Conservation (phyloP, 2,329 filamentous ascomycete species). For the Apiospora kogelbergensis region DNA sequence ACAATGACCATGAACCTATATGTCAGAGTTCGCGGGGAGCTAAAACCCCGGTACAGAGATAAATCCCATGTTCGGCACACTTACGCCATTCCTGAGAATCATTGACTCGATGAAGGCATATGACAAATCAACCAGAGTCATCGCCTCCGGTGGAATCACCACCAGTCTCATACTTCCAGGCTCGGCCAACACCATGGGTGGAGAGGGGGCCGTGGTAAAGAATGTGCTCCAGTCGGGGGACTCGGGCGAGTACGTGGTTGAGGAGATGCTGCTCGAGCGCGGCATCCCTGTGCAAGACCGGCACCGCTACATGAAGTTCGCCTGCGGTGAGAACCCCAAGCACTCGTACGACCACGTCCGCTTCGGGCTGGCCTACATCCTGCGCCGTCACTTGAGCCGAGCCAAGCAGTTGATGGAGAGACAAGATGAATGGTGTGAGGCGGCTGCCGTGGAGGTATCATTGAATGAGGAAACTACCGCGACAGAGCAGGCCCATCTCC, state of each 20-base stretch:
- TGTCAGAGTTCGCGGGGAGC: not conserved
- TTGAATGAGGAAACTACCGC: not conserved
- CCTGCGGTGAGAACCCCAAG: slow-evolving; percentile 46
- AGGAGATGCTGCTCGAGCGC: slow-evolving; percentile 42
- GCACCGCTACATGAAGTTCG: slow-evolving; percentile 47
- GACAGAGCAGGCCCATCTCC: not conserved
- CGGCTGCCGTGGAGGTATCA: not conserved
- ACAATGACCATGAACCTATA: not conserved
- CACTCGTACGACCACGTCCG: slow-evolving; percentile 36
- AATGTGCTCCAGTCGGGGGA: slow-evolving; percentile 33
- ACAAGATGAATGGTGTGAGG: slow-evolving; percentile 31
- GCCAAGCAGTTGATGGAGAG: slow-evolving; percentile 35
- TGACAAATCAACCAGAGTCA: slow-evolving; percentile 35
- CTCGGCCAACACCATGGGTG: slow-evolving; percentile 44
- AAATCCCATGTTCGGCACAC: slow-evolving; percentile 28
- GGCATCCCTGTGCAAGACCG: slow-evolving; percentile 33
- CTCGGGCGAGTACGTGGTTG: slow-evolving; percentile 37
- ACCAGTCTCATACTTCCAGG: slow-evolving; percentile 46
- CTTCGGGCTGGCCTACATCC: slow-evolving; percentile 39
- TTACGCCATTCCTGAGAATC: slow-evolving; percentile 38
- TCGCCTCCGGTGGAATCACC: slow-evolving; percentile 45
- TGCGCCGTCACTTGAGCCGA: slow-evolving; percentile 38
- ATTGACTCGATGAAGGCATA: slow-evolving; percentile 42
- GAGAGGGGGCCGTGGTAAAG: slow-evolving; percentile 43
- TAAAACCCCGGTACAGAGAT: slow-evolving; percentile 26